Percentiles rank a stretch among this genome's conserved stretches.
Evolutionary conservation across 495 filamentous ascomycete genomes (phyloP).

Genomic region (Geoglossum glabrum): DNA sequence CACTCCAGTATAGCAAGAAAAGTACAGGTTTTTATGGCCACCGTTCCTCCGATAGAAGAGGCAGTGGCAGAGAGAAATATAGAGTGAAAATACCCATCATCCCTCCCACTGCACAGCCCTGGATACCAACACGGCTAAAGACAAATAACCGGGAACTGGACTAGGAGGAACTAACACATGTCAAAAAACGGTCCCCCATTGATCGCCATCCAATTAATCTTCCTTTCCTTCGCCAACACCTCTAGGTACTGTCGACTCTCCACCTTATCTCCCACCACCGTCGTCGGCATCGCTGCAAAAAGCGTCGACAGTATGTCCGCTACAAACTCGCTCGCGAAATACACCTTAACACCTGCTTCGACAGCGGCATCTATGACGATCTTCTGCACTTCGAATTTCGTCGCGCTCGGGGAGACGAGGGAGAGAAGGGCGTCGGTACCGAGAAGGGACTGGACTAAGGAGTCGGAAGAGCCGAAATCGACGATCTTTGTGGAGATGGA

Average conservation of each 20-base stretch:
- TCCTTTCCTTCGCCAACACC: not conserved
- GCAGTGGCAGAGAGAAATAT: too few species aligned
- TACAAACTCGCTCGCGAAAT: conserved; percentile 12
- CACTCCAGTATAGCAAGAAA: too few species aligned
- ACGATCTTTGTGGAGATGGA: conserved; percentile 1
- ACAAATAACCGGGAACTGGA: too few species aligned
- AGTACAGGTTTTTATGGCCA: too few species aligned
- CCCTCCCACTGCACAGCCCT: too few species aligned
- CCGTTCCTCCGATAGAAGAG: too few species aligned
- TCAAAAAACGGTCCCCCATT: conserved; percentile 14
- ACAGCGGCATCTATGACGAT: conserved; percentile 11
- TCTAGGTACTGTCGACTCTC: not conserved
- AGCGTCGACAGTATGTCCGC: not conserved
- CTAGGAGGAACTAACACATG: conserved; percentile 12
- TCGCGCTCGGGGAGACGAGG: conserved; percentile 8
- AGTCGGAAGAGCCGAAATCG: conserved; percentile 9
- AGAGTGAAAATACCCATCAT: too few species aligned
- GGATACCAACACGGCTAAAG: too few species aligned
- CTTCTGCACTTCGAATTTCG: conserved; percentile 5
- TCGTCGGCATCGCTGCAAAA: conserved; percentile 2
- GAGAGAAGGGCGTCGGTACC: conserved; percentile 9
- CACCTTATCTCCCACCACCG: conserved; percentile 7
- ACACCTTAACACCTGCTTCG: conserved; percentile 12
- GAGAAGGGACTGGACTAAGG: conserved; percentile 6
- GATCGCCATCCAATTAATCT: conserved; percentile 8